Percentiles rank a stretch among this genome's conserved stretches.
phyloP scores from a whole-genome alignment of 768 basidiomycete species.

The Lentinula sp. region DNA sequence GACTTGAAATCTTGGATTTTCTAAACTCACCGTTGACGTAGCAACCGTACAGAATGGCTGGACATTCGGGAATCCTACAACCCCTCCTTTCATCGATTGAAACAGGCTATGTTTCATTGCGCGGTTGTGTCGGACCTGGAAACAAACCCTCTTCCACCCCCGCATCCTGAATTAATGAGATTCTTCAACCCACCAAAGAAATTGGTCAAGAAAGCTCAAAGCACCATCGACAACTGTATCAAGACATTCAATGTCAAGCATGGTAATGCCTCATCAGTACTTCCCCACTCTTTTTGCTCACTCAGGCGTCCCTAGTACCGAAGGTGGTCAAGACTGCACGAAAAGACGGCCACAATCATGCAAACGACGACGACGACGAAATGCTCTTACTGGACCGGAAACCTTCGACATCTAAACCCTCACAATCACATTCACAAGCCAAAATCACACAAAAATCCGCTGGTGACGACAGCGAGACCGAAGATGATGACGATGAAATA shows the following conservation, averaged over 20 bases:
- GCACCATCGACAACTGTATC: constrained; percentile 56
- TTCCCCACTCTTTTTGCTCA: neutral
- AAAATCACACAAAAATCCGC: constrained; percentile 23
- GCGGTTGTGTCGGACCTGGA: constrained; percentile 74
- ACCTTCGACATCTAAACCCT: constrained; percentile 1
- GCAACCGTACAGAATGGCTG: constrained; percentile 69
- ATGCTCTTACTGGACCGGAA: constrained; percentile 53
- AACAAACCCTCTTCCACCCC: constrained; percentile 72
- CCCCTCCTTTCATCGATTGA: constrained; percentile 84
- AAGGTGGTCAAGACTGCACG: constrained; percentile 51
- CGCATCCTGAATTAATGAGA: constrained; percentile 78
- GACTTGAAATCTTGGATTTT: neutral
- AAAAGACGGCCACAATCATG: constrained; percentile 59
- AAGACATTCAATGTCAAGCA: constrained; percentile 69
- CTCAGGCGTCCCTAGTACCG: constrained; percentile 40
- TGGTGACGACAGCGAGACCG: constrained; percentile 46
- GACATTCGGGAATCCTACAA: constrained; percentile 75
- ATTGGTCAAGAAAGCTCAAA: constrained; percentile 54
- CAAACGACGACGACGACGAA: constrained; percentile 54
- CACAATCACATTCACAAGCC: constrained; percentile 9
- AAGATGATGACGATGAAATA: constrained; percentile 38
- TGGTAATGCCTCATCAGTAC: constrained; percentile 34
- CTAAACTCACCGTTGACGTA: constrained; percentile 19
- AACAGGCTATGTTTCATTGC: constrained; percentile 89
- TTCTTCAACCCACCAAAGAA: constrained; percentile 76